Evolutionary conservation across 164 flowering plant species (phyloP).

Genomic region (Sextonia rubra): DNA sequence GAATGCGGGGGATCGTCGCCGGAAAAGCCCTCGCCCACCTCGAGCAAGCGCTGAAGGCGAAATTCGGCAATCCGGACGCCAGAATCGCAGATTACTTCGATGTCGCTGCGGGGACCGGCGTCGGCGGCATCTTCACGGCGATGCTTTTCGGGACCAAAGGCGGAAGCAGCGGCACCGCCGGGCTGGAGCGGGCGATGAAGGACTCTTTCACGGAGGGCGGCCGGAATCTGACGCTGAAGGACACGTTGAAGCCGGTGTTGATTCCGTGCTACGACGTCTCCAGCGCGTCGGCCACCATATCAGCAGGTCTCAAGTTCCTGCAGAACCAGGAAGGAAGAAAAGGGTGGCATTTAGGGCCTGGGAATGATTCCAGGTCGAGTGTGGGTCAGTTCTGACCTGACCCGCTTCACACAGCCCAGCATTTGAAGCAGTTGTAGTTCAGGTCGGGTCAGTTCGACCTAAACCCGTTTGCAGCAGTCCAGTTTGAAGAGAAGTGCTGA

Average conservation of each 20-base stretch:
- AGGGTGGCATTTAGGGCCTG: too few relatives aligned
- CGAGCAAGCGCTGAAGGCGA: constrained; percentile 58
- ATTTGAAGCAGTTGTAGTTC: too few relatives aligned
- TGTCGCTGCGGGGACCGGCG: constrained; percentile 82
- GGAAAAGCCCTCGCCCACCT: constrained; percentile 79
- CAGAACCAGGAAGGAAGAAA: too few relatives aligned
- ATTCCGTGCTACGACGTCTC: constrained; percentile 53
- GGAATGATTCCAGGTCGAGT: too few relatives aligned
- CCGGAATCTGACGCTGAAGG: constrained; percentile 54
- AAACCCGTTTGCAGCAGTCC: too few relatives aligned
- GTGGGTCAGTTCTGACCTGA: too few relatives aligned
- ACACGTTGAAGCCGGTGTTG: constrained; percentile 50
- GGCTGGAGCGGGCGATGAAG: constrained; percentile 20
- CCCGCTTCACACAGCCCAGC: too few relatives aligned
- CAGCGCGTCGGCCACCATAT: too few relatives aligned
- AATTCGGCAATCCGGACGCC: constrained; percentile 75
- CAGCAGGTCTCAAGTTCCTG: too few relatives aligned
- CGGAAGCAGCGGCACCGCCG: constrained; percentile 16
- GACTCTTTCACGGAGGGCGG: constrained; percentile 34
- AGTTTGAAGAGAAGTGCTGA: too few relatives aligned
- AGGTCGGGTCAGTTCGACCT: too few relatives aligned
- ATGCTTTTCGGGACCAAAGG: constrained; percentile 70
- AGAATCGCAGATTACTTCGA: constrained; percentile 90
- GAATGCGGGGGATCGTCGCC: constrained; percentile 68
- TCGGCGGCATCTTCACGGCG: constrained; percentile 86